Evolutionary conservation across 768 basidiomycete species (phyloP).

Genomic region (Hygrophorus russula): DNA sequence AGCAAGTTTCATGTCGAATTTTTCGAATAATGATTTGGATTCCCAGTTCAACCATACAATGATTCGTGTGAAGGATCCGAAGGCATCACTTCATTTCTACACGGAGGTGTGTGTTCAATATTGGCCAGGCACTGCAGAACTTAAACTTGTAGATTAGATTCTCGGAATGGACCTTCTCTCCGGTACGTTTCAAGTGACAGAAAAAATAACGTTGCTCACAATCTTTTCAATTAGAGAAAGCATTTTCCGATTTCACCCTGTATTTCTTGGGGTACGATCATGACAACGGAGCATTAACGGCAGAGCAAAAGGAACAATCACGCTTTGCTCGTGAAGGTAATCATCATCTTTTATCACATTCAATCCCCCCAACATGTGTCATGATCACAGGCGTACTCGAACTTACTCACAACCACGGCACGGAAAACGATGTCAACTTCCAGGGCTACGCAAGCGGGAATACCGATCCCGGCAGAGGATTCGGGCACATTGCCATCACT

Average conservation of each 20-base stretch:
- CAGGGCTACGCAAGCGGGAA: constrained; percentile 84
- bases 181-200: constrained; percentile 22
- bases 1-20: not conserved
- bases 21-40: not conserved
- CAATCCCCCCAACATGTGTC: not conserved
- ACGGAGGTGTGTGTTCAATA: constrained; percentile 36
- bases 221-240: constrained; percentile 28
- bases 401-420: constrained; percentile 84
- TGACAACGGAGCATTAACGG: constrained; percentile 34
- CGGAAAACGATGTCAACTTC: constrained; percentile 70
- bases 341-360: not conserved
- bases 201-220: not conserved
- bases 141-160: constrained; percentile 19
- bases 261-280: constrained; percentile 82
- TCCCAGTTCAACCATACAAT: constrained; percentile 76
- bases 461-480: constrained; percentile 64
- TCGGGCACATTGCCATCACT: constrained; percentile 84
- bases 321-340: constrained; percentile 59
- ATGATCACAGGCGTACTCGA: constrained; percentile 57
- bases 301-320: constrained; percentile 40
- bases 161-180: constrained; percentile 72
- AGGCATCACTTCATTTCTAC: constrained; percentile 74
- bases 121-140: not conserved
- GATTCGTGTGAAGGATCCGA: constrained; percentile 83
- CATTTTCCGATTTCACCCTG: constrained; percentile 55